Conservation (phyloP, 1,139 yeast species). For the Geotrichum reessii region DNA sequence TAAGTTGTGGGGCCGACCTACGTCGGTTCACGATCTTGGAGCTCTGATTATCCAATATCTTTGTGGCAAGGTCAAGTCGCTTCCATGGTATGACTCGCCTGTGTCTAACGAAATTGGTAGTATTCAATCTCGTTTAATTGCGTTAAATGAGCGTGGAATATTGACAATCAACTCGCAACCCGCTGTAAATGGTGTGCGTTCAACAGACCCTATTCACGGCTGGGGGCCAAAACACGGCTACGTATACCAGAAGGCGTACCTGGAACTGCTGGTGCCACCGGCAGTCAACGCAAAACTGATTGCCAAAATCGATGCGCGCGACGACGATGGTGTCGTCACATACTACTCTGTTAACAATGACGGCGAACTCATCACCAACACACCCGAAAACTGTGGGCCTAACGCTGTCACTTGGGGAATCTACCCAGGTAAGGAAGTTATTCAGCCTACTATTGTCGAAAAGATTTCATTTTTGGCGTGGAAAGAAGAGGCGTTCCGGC, state of each 20-base stretch:
- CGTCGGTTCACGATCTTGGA: conserved; percentile 53
- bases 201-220: conserved; percentile 69
- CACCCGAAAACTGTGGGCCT: conserved; percentile 64
- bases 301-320: conserved; percentile 42
- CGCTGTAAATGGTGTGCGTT: conserved; percentile 70
- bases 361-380: conserved; percentile 59
- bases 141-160: conserved; percentile 59
- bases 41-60: conserved; percentile 59
- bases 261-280: conserved; percentile 75
- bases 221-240: conserved; percentile 96
- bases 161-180: conserved; percentile 93
- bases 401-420: conserved; percentile 99
- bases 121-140: conserved; percentile 55
- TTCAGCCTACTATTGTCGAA: conserved; percentile 92
- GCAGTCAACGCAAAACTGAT: conserved; percentile 38
- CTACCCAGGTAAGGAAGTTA: conserved; percentile 84
- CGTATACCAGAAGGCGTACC: conserved; percentile 87
- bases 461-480: conserved; percentile 84
- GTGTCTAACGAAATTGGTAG: conserved; percentile 69
- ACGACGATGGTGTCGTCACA: conserved; percentile 51
- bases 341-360: conserved; percentile 68
- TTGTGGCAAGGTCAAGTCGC: conserved; percentile 60
- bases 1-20: conserved; percentile 85
- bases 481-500: conserved; percentile 91
- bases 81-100: conserved; percentile 96